Evolutionary conservation across 345 rosid genomes (phyloP).

Genomic region (Hypericum androsaemum): DNA sequence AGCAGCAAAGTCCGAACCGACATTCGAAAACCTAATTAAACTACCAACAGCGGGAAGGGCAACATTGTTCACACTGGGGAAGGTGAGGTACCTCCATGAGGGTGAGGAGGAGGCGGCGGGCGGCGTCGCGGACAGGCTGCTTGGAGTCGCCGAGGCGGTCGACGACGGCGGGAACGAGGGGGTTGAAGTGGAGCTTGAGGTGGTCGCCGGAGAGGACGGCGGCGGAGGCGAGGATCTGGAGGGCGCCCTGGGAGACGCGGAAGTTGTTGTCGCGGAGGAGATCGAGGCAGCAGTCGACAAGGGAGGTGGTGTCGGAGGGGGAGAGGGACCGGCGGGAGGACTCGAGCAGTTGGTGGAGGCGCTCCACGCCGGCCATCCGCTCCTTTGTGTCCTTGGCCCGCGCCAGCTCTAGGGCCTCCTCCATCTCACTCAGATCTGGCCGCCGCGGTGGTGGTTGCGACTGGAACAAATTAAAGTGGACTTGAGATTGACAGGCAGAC

Average conservation of each 20-base stretch:
- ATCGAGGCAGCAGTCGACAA: constrained; percentile 92
- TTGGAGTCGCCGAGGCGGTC: constrained; percentile 86
- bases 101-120: constrained; percentile 81
- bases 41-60: no score
- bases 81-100: constrained; percentile 75
- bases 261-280: constrained; percentile 93
- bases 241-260: constrained; percentile 85
- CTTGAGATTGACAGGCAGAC: constrained; percentile 25
- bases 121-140: constrained; percentile 95
- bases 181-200: constrained; percentile 84
- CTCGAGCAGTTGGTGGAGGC: constrained; percentile 81
- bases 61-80: no score
- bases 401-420: constrained; percentile 92
- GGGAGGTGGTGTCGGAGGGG: constrained; percentile 64
- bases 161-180: constrained; percentile 85
- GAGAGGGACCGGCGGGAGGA: constrained; percentile 66
- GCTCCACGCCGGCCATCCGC: constrained; percentile 98
- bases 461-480: constrained; percentile 2
- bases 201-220: constrained; percentile 95
- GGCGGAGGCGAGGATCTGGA: constrained; percentile 93
- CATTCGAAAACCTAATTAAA: no score
- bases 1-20: no score
- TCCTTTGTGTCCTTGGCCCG: constrained; percentile 98
- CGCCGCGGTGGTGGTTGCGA: not conserved
- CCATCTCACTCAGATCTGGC: constrained; percentile 62